Percentiles rank a stretch among this genome's conserved stretches.
phyloP scores from a whole-genome alignment of 257 asterid species.

The Gentiana straminea region DNA sequence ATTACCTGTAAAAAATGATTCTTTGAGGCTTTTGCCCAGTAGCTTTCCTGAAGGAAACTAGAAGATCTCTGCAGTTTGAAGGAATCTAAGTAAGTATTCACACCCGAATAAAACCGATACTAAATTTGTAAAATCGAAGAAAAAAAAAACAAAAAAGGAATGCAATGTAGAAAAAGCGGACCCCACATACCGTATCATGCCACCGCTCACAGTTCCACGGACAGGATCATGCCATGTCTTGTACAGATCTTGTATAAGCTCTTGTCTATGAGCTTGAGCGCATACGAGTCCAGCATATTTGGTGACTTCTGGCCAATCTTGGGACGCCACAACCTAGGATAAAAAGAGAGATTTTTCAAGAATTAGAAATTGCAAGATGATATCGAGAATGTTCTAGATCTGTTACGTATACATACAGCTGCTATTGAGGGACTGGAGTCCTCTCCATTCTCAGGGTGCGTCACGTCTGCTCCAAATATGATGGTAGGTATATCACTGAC shows the following conservation, averaged over 20 bases:
- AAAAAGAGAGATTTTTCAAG: neutral
- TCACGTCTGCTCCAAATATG: constrained; percentile 97
- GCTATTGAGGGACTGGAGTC: constrained; percentile 98
- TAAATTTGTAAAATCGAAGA: neutral
- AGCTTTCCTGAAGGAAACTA: constrained; percentile 93
- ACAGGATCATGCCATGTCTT: constrained; percentile 96
- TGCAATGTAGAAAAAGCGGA: neutral
- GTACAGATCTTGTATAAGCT: constrained; percentile 87
- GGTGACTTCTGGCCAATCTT: constrained; percentile 99
- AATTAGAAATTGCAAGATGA: neutral
- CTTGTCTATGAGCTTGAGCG: constrained; percentile 99
- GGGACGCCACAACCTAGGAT: constrained; percentile 95
- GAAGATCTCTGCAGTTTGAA: constrained; percentile 62
- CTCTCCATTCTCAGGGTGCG: constrained; percentile 99
- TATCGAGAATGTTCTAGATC: neutral
- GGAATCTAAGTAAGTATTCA: neutral
- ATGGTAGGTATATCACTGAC: constrained; percentile 97
- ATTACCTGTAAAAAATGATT: constrained; percentile 83
- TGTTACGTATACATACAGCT: constrained; percentile 44
- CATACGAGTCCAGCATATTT: constrained; percentile 96
- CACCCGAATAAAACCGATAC: neutral
- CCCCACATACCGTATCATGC: constrained; percentile 74
- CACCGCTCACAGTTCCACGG: constrained; percentile 94
- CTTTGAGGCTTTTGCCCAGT: constrained; percentile 99
- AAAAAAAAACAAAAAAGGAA: neutral